A percentile compares a stretch with the other conserved stretches of the same genome.
Conservation (phyloP, 2,329 filamentous ascomycete species). For the Sclerotinia spermophila region DNA sequence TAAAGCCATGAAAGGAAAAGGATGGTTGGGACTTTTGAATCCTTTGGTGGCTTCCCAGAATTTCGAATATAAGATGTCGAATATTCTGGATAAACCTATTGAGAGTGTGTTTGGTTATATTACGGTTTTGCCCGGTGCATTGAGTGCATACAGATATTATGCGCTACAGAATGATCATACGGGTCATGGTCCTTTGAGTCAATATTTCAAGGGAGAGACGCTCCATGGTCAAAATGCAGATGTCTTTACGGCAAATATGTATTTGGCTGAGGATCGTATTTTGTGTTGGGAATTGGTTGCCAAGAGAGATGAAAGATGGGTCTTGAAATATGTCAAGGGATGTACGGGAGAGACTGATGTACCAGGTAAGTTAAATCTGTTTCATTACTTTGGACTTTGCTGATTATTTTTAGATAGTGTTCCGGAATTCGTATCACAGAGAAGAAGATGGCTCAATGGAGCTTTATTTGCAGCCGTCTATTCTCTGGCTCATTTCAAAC, state of each 20-base stretch:
- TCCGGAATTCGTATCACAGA: slow-evolving; percentile 95
- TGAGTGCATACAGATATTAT: slow-evolving; percentile 94
- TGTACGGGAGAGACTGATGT: slow-evolving; percentile 98
- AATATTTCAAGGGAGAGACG: slow-evolving; percentile 99
- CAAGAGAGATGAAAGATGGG: slow-evolving; percentile 92
- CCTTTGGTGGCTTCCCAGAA: slow-evolving; percentile 96
- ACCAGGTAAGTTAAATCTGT: slow-evolving; percentile 61
- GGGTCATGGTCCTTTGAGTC: slow-evolving; percentile 89
- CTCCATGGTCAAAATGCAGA: slow-evolving; percentile 94
- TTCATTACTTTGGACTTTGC: not conserved
- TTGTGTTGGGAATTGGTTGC: slow-evolving; percentile 94
- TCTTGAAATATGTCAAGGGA: slow-evolving; percentile 95
- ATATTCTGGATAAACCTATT: slow-evolving; percentile 94
- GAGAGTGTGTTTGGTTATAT: slow-evolving; percentile 99
- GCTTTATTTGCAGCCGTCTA: slow-evolving; percentile 99
- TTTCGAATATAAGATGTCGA: slow-evolving; percentile 99
- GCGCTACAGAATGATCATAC: slow-evolving; percentile 95
- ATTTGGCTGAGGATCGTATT: slow-evolving; percentile 84
- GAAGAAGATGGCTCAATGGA: slow-evolving; percentile 94
- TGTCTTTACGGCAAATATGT: slow-evolving; percentile 97
- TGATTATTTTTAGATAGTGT: slow-evolving; percentile 64
- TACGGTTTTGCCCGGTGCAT: slow-evolving; percentile 88
- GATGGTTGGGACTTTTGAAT: slow-evolving; percentile 79
- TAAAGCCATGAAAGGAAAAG: slow-evolving; percentile 90
- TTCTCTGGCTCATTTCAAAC: slow-evolving; percentile 89